Evolutionary conservation across 768 basidiomycete genomes (phyloP).

Genomic region (Boletus coccyginus): DNA sequence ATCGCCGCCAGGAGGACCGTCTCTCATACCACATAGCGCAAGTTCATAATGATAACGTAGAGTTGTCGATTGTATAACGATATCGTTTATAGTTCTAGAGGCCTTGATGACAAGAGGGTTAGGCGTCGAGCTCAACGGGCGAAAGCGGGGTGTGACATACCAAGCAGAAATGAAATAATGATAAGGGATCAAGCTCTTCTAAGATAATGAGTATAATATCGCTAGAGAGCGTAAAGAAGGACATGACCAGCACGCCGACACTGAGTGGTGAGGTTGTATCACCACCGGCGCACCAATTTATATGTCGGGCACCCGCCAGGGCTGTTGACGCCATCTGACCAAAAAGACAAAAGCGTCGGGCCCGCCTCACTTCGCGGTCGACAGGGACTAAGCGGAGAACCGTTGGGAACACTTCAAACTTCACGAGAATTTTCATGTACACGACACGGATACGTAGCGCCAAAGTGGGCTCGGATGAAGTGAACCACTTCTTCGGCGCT

Average conservation of each 20-base stretch:
- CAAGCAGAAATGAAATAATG: slow-evolving; percentile 31
- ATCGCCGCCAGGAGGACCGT: slow-evolving; percentile 23
- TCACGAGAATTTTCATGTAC: slow-evolving; percentile 25
- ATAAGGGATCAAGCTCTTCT: slow-evolving; percentile 34
- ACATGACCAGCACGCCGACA: slow-evolving; percentile 36
- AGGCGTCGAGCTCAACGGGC: background rate
- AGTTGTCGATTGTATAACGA: slow-evolving; percentile 24
- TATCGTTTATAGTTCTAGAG: slow-evolving; percentile 19
- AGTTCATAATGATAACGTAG: slow-evolving; percentile 35
- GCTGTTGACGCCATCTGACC: slow-evolving; percentile 21
- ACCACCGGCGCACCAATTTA: slow-evolving; percentile 22
- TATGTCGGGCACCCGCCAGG: slow-evolving; percentile 26
- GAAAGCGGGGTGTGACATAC: slow-evolving; percentile 12
- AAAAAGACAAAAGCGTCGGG: slow-evolving; percentile 36
- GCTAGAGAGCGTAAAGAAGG: slow-evolving; percentile 31
- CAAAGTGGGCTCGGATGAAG: slow-evolving; percentile 19
- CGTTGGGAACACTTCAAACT: slow-evolving; percentile 24
- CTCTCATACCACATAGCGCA: slow-evolving; percentile 28
- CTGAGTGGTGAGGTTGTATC: slow-evolving; percentile 15
- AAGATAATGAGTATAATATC: slow-evolving; percentile 31
- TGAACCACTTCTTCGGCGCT: slow-evolving; percentile 19
- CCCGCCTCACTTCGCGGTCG: slow-evolving; percentile 29
- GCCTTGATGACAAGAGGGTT: slow-evolving; percentile 17
- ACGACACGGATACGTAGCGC: slow-evolving; percentile 27
- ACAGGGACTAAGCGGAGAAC: slow-evolving; percentile 31